Evolutionary conservation across 768 basidiomycete genomes (phyloP), one percentile per base, ranked within the genome.

Genomic region (Serendipita sp.): DNA sequence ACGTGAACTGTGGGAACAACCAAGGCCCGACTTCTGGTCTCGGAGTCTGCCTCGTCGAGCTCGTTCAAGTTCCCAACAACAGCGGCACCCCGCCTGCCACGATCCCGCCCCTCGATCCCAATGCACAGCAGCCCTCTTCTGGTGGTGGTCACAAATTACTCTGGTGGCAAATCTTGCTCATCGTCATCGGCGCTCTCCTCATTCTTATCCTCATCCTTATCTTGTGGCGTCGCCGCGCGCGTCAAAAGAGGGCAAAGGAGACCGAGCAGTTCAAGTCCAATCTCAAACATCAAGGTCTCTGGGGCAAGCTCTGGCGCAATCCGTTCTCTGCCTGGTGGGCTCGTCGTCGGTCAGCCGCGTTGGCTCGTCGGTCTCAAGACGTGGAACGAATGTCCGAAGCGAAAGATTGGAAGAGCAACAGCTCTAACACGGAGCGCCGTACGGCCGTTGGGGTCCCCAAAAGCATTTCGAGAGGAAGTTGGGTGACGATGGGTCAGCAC

Each of bases 111-210:
- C 63, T 73, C 68, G 16, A 30, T 60, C 1, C 65, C 54, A 58
- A 60, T 28, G 56, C 64, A 24, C 35, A 70, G 64, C 32, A 69
- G 65, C 18, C 72, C 70, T 24, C 76, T 75, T 32, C 69, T 77
- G 28, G 75, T 90, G 66, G 64, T n/a, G 48, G 37, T 11, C 18
- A 41, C 24, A 15, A 16, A 18, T 45, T 64, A 7, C 44, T 34
- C 24, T 91, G 89, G 89, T 91, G 89, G 88, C 79, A 92, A 75
- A 89, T 91, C 68, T 76, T 91, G 65, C 80, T 91, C 64, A 91
- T 91, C 86, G 77, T 84, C 0, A 80, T 90, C 44, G 88, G 89
- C 8, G 86, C 86, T 70, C 84, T 85, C 15, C 87, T 91, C 74
- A 84, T 91, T 73, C 84, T 89, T 71, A 65, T 89, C 46, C 72